Evolutionary conservation across 2,329 filamentous ascomycete species (phyloP), one percentile per base, ranked within the genome.

Genomic region (Herpotrichia juniperi): DNA sequence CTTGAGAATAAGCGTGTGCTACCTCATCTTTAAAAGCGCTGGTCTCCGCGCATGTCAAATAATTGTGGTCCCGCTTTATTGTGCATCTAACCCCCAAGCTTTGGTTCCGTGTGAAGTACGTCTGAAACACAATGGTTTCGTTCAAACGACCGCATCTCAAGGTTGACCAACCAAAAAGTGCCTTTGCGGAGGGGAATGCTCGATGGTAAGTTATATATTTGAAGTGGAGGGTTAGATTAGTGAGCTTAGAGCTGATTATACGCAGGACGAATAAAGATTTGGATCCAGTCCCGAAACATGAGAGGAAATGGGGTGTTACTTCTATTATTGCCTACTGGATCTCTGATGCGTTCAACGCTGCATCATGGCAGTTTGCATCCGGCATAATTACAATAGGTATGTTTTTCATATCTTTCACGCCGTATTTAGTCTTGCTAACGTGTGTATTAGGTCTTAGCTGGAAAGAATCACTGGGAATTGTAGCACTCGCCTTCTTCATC

Each of bases 401-500:
- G 19, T 11, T 12, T 24, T n/a, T 7, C 16, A 14, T 12, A 28
- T 3, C 4, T 24, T 11, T 26, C 35, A 16, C 24, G 31, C 45
- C 14, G 49, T 49, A 16, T 44, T 25, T 28, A 10, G 4, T n/a
- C 12, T 37, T 17, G 21, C 11, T 26, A 19, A 25, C 17, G 9
- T 28, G 9, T 21, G 11, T 28, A 30, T 17, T 11, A 71, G 82
- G 83, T 2, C 72, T 86, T 17, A 80, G 75, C 48, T 85, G 81
- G 76, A 74, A 77, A 42, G 83, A 86, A 62, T 80, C 80, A 3
- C 75, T 83, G 44, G 76, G 72, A 37, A 85, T 83, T 51, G 77
- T 81, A 25, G 79, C 79, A 14, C 66, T 81, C 16, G 76, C 74
- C 14, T 81, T 81, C 68, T 78, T 82, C 61, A 79, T 82, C 50